Conservation (phyloP, 2,329 filamentous ascomycete species). For the Colletotrichum camelliae region DNA sequence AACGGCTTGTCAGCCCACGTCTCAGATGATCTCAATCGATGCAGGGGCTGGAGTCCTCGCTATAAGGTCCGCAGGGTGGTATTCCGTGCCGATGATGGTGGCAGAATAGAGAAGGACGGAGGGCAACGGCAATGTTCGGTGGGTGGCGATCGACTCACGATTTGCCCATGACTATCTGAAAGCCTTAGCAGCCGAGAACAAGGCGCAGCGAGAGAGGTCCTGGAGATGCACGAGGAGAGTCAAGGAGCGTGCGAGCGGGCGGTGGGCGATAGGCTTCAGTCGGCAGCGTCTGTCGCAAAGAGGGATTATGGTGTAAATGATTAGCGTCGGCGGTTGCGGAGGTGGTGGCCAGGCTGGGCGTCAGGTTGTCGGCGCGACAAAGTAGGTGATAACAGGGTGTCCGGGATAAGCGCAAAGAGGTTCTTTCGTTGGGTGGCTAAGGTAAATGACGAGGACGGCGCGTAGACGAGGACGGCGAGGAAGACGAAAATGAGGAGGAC, state of each 20-base stretch:
- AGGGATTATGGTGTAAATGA: background rate
- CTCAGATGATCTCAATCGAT: background rate
- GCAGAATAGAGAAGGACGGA: background rate
- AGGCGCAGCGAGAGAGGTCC: background rate
- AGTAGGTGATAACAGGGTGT: background rate
- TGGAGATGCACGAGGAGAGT: background rate
- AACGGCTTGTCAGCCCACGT: background rate
- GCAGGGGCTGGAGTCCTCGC: background rate
- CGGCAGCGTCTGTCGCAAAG: background rate
- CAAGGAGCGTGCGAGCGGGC: background rate
- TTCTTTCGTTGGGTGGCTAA: background rate
- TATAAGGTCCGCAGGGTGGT: background rate
- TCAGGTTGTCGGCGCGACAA: background rate
- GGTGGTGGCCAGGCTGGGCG: background rate
- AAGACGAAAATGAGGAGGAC: background rate
- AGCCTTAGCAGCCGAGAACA: background rate
- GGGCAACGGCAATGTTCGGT: background rate
- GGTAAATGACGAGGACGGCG: background rate
- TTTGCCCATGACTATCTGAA: conserved; percentile 46
- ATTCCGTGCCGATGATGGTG: background rate
- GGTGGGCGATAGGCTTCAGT: background rate
- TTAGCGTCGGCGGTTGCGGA: background rate
- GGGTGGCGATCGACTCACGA: conserved; percentile 39
- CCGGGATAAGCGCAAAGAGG: background rate
- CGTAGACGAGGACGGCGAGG: background rate